A percentile compares a stretch with the other conserved stretches of the same genome.
phyloP scores from a whole-genome alignment of 176 grass and related monocot species.

The maize (Zea mays) region DNA sequence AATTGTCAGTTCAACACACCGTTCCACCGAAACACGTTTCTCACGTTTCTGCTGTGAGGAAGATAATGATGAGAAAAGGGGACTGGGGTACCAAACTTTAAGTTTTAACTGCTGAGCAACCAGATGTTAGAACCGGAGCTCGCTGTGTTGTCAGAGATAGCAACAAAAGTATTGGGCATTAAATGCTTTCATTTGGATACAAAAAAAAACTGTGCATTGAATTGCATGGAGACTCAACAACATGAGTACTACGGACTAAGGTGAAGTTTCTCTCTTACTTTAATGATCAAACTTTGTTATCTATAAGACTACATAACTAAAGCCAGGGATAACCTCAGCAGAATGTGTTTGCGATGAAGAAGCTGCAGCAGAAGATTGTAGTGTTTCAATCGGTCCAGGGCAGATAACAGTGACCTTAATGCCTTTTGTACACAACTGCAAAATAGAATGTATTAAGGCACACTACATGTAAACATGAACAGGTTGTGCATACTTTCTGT shows the following conservation, averaged over 20 bases:
- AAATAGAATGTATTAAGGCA: conserved; percentile 31
- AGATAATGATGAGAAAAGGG: conserved; percentile 28
- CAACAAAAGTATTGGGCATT: neutral
- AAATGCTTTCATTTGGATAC: neutral
- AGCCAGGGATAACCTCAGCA: conserved; percentile 65
- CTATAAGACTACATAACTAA: too few relatives aligned
- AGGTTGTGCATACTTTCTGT: neutral
- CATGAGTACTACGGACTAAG: neutral
- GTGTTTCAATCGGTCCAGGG: conserved; percentile 83
- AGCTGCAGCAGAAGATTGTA: conserved; percentile 45
- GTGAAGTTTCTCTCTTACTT: neutral
- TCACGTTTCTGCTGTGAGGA: conserved; percentile 64
- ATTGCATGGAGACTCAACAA: neutral
- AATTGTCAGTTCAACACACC: conserved; percentile 90
- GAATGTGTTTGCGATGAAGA: conserved; percentile 50
- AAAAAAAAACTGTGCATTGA: neutral
- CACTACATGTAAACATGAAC: conserved; percentile 10
- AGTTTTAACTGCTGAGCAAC: neutral
- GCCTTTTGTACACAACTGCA: conserved; percentile 87
- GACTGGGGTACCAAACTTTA: neutral
- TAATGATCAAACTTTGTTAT: neutral
- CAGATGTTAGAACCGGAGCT: neutral
- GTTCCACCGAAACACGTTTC: conserved; percentile 79
- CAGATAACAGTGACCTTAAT: conserved; percentile 92
- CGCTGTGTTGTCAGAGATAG: neutral